Evolutionary conservation across 768 basidiomycete genomes (phyloP).

Genomic region (Lactarius deliciosus): DNA sequence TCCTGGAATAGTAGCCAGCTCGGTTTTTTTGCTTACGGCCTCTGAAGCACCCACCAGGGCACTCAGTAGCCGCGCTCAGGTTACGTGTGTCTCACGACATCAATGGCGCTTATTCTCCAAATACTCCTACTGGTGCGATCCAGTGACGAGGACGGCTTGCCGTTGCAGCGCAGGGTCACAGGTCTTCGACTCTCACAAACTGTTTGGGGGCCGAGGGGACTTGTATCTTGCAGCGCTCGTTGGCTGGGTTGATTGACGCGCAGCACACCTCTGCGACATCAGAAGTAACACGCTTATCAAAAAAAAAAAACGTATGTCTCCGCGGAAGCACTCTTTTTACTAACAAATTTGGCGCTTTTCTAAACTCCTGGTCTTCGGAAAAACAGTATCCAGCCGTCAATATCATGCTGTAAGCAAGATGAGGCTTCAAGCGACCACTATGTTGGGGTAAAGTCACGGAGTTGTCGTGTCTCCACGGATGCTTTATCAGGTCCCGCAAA

Average conservation of each 20-base stretch:
- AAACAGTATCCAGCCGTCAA: not conserved
- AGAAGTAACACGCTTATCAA: constrained; percentile 3
- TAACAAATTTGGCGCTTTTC: not conserved
- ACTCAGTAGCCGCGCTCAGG: not conserved
- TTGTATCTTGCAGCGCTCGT: not conserved
- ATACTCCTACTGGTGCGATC: not conserved
- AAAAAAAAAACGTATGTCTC: not conserved
- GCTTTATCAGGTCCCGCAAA: not conserved
- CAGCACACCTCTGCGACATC: not conserved
- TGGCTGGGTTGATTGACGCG: not conserved
- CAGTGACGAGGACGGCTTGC: not conserved
- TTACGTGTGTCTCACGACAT: not conserved
- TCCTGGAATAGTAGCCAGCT: not conserved
- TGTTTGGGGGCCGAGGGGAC: not conserved
- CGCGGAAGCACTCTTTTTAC: not conserved
- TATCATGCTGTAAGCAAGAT: not conserved
- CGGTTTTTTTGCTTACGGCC: not conserved
- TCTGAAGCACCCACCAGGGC: not conserved
- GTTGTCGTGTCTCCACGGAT: not conserved
- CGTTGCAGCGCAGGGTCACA: not conserved
- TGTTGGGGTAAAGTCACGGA: not conserved
- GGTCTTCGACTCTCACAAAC: not conserved
- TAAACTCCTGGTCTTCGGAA: not conserved
- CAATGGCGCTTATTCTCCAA: not conserved
- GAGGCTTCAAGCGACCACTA: not conserved